Base-by-base conservation (phyloP, 768 basidiomycete species). In the Rhodotorula kratochvilovae region DNA sequence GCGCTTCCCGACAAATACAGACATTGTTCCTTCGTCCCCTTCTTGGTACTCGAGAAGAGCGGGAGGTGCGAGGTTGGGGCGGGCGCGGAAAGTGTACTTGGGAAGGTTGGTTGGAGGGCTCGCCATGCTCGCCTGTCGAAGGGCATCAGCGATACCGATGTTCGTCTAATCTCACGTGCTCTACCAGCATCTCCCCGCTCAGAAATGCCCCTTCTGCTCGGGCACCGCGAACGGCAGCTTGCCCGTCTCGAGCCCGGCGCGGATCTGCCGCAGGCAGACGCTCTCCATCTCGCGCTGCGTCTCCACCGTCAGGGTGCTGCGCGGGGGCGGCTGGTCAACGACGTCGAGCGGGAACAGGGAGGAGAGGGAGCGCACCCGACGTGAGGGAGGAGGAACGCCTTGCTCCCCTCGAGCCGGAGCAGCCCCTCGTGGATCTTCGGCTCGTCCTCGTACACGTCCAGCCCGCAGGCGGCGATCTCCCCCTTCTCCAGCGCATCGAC, bases 401-500 rank as follows among this genome's bases (percentile, higher is more conserved):
- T 45, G 25, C 88, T 72, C 89, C 87, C 80, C 91, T 90, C n/a
- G 86, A 85, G 66, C 15, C 58, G 58, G 2, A 93, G 83, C 45
- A 95, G 81, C 39, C 88, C 86, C 8, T 90, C 88, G 76, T 92
- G 89, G 53, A 92, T 86, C 57, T 85, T 79, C 2, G 92, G 92
- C 78, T 92, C 91, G 81, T 92, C 84, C 17, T 91, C 90, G 80
- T 84, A 78, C 29, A 78, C 77, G 65, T 78, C 77, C 7, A 78
- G 58, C 7, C 77, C 77, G 42, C 67, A 72, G 2, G 66, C 66
- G 1, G 64, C 69, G 16, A 78, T 77, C 74, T 78, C 64, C 6
- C 91, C 91, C 75, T 89, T 88, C 77, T 91, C 87, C 62, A 97
- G 80, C 33, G 92, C 92, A 39, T 84, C 84, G 71, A 95, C 89